phyloP scores from a whole-genome alignment of 2,329 filamentous ascomycete genomes.

The Chaetothyriales sp. region DNA sequence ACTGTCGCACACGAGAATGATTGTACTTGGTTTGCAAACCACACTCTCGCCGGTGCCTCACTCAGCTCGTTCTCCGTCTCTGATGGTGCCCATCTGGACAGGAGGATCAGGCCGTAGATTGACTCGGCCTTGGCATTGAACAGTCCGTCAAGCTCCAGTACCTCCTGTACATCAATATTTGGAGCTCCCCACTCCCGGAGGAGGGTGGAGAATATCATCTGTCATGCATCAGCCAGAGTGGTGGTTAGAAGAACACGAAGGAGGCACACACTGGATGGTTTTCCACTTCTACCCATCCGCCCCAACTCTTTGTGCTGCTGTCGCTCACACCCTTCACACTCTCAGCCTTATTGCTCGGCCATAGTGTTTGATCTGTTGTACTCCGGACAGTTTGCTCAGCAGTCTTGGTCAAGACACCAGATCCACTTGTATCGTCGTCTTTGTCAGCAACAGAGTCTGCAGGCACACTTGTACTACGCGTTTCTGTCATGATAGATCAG shows the following conservation, averaged over 20 bases:
- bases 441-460: background rate
- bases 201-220: slow-evolving; percentile 79
- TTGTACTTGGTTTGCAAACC: slow-evolving; percentile 88
- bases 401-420: background rate
- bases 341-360: background rate
- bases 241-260: background rate
- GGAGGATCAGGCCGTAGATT: slow-evolving; percentile 74
- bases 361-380: background rate
- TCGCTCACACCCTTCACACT: slow-evolving; percentile 7
- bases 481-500: background rate
- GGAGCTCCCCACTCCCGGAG: slow-evolving; percentile 63
- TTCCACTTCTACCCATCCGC: slow-evolving; percentile 66
- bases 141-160: slow-evolving; percentile 52
- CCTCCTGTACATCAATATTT: slow-evolving; percentile 60
- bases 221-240: background rate
- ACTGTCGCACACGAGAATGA: slow-evolving; percentile 85
- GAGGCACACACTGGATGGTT: slow-evolving; percentile 60
- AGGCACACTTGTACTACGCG: background rate
- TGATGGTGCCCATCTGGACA: slow-evolving; percentile 60
- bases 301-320: slow-evolving; percentile 45
- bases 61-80: slow-evolving; percentile 38
- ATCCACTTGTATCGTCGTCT: background rate
- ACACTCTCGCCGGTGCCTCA: slow-evolving; percentile 52
- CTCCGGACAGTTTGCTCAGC: background rate
- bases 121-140: slow-evolving; percentile 37